A percentile compares a stretch with the other conserved stretches of the same genome.
These are phyloP conservation scores for Trichophyton simii DNA, from an alignment of 2,329 filamentous ascomycete species.

Conservation along the genomic window DNA sequence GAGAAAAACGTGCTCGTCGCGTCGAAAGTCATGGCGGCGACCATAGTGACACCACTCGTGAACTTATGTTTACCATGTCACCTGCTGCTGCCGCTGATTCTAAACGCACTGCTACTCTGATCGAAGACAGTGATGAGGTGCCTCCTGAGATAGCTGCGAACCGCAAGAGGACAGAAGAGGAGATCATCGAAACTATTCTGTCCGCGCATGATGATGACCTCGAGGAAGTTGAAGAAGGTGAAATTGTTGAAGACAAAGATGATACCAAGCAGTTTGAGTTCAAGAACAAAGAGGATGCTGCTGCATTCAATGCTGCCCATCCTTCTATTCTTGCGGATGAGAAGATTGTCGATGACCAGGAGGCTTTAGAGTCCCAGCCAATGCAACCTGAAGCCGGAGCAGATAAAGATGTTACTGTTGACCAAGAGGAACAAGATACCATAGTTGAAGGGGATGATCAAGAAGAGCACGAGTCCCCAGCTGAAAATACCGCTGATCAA, in stretches of 20 bases:
- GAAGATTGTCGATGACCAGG: not conserved
- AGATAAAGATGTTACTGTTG: not conserved
- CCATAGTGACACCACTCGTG: constrained; percentile 63
- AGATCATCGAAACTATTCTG: not conserved
- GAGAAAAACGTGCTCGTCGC: constrained; percentile 63
- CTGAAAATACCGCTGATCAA: not conserved
- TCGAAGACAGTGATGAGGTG: constrained; percentile 25
- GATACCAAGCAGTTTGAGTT: constrained; percentile 49
- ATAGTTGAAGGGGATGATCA: not conserved
- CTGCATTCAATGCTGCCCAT: constrained; percentile 41
- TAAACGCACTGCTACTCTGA: constrained; percentile 17
- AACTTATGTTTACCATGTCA: constrained; percentile 56
- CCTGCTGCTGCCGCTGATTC: constrained; percentile 16
- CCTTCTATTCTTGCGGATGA: constrained; percentile 26
- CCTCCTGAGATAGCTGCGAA: not conserved
- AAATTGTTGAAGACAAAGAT: constrained; percentile 25
- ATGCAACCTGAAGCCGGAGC: not conserved
- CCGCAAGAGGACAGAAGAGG: not conserved
- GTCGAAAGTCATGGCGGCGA: constrained; percentile 32
- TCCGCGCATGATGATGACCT: constrained; percentile 23
- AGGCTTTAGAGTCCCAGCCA: not conserved
- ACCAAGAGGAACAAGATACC: constrained; percentile 1
- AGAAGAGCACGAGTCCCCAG: not conserved
- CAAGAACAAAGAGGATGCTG: constrained; percentile 32
- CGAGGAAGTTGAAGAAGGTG: constrained; percentile 23